Percentiles rank a stretch among this genome's conserved stretches.
Conservation (phyloP, 2,329 filamentous ascomycete genomes). For the Fusarium graminum region DNA sequence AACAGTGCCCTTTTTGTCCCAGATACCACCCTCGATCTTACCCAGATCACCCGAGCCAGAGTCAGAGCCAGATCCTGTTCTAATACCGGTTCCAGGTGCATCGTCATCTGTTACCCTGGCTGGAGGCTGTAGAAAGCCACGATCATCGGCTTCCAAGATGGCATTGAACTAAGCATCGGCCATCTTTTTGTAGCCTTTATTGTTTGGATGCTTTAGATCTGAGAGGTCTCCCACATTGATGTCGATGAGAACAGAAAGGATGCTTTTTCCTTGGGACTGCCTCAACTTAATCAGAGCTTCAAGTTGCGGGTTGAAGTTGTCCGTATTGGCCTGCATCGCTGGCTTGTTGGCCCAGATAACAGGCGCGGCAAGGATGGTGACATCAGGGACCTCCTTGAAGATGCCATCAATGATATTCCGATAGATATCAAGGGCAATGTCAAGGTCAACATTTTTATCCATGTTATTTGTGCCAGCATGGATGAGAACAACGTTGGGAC, state of each 20-base stretch:
- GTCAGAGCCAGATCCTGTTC: too few relatives aligned
- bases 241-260: constrained; percentile 24
- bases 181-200: constrained; percentile 35
- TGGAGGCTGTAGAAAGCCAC: constrained; percentile 22
- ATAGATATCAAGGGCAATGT: not conserved
- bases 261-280: constrained; percentile 3
- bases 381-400: constrained; percentile 13
- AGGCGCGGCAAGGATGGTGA: constrained; percentile 20
- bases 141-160: constrained; percentile 15
- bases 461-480: constrained; percentile 35
- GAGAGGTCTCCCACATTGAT: constrained; percentile 22
- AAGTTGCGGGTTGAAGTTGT: constrained; percentile 22
- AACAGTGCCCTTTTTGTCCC: constrained; percentile 21
- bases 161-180: constrained; percentile 29
- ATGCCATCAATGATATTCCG: constrained; percentile 12
- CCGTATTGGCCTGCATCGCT: constrained; percentile 26
- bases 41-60: constrained; percentile 7
- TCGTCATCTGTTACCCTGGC: not conserved
- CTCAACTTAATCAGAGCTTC: constrained; percentile 2
- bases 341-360: constrained; percentile 35
- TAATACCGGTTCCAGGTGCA: not conserved
- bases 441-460: constrained; percentile 16
- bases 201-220: constrained; percentile 30
- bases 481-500: constrained; percentile 27
- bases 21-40: not conserved